Evolutionary conservation across 2,329 filamentous ascomycete genomes (phyloP), one percentile per base, ranked within the genome.

Genomic region (Sarocladium brachiariae): DNA sequence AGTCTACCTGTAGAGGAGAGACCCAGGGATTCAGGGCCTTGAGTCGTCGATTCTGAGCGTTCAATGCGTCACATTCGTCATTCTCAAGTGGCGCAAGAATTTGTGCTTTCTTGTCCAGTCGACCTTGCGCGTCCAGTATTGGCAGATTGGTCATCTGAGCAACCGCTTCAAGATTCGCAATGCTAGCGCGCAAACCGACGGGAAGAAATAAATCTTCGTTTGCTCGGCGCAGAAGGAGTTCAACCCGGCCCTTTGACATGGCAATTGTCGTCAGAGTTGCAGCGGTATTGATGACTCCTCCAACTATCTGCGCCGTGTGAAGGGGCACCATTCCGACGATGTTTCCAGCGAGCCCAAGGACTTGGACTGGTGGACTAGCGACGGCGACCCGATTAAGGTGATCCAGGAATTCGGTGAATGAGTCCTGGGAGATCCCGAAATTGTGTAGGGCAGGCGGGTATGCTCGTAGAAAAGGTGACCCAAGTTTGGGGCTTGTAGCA

Each of bases 381-480:
- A 56, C 55, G 14, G 53, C 50, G 14, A 49, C 54, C 2, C 54
- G 55, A 35, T 58, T 58, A 18, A 59, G 41, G 13, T 52, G 41
- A 38, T 59, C 56, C 37, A 59, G 31, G 19, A 59, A 59, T 23
- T 34, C 45, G 25, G 57, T 51, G 21, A 59, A 59, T 14, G 14
- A 37, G 2, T 52, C 47, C 2, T 51, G 54, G 10, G 51, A 24
- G n/a, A 59, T 52, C 24, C 51, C 51, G 37, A 51, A 51, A 3
- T 18, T 11, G 14, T 38, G 31, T 11, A 59, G 57, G 14, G 18
- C 48, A 2, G 53, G 43, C 1, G 57, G 53, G 27, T 57, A 59
- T 7, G 57, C 54, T 16, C 57, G 45, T 10, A 59, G 46, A 34
- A 56, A 59, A 4, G 57, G 57, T 0, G 54, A 56, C 14, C 57